Conservation (phyloP, 2,329 filamentous ascomycete species). For the Ophiostoma australiae region DNA sequence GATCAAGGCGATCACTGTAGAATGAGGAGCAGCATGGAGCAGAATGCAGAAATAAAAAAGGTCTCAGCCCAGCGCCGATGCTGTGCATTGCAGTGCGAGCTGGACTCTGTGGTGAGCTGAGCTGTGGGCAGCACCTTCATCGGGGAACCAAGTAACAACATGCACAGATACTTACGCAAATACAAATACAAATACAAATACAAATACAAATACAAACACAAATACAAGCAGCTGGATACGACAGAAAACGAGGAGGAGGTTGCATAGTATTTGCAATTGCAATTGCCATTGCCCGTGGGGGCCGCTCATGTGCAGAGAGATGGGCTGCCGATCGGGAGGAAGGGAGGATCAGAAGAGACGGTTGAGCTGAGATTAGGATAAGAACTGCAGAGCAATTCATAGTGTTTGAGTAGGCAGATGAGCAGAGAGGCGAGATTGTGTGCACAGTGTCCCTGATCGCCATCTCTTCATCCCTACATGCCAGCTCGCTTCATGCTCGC, state of each 20-base stretch:
- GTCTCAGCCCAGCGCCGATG: slow-evolving; percentile 7
- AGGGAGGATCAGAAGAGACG: slow-evolving; percentile 1
- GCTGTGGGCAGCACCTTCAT: not conserved
- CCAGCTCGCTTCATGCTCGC: not conserved
- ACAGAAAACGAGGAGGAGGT: too few species aligned
- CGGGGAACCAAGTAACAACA: too few species aligned
- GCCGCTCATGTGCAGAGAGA: not conserved
- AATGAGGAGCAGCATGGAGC: not conserved
- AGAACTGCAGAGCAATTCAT: too few species aligned
- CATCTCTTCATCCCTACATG: not conserved
- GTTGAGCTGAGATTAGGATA: not conserved
- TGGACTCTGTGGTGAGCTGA: not conserved
- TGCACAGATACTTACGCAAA: too few species aligned
- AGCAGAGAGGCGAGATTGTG: not conserved
- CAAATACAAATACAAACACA: not conserved
- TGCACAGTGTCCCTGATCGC: too few species aligned
- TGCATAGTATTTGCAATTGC: too few species aligned
- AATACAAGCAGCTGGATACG: not conserved
- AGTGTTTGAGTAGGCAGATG: too few species aligned
- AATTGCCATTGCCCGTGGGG: not conserved
- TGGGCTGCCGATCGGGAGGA: not conserved
- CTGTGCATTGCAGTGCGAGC: not conserved
- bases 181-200: not conserved
- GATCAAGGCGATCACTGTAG: slow-evolving; percentile 3
- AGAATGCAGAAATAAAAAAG: not conserved